These are phyloP conservation scores for Fusarium protoensiforme DNA, from an alignment of 2,329 filamentous ascomycete species.

Conservation along the genomic window DNA sequence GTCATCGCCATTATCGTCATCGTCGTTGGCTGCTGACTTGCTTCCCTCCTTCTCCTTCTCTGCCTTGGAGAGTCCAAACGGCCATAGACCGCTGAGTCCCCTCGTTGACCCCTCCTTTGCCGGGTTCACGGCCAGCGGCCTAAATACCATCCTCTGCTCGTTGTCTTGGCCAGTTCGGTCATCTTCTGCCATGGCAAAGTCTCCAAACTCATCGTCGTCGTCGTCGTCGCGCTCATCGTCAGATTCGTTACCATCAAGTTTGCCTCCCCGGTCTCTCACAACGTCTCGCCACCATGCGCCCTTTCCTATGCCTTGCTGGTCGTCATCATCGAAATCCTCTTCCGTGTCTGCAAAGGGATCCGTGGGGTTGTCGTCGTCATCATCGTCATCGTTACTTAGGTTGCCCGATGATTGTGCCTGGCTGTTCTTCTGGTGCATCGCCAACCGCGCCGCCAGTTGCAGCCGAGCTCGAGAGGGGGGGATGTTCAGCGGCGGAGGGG, in stretches of 20 bases:
- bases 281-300: constrained; percentile 63
- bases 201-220: constrained; percentile 74
- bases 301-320: constrained; percentile 49
- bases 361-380: constrained; percentile 53
- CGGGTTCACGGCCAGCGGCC: constrained; percentile 66
- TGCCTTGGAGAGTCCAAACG: constrained; percentile 60
- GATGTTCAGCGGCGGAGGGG: constrained; percentile 85
- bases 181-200: constrained; percentile 74
- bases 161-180: constrained; percentile 46
- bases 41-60: constrained; percentile 45
- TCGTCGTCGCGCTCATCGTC: constrained; percentile 65
- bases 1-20: constrained; percentile 43
- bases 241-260: constrained; percentile 57
- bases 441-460: constrained; percentile 89
- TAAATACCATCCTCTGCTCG: constrained; percentile 60
- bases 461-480: constrained; percentile 87
- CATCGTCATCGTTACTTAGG: constrained; percentile 50
- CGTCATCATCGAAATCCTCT: constrained; percentile 64
- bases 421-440: constrained; percentile 76
- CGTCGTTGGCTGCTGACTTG: constrained; percentile 30
- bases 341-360: constrained; percentile 62
- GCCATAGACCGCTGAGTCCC: constrained; percentile 66
- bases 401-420: constrained; percentile 59
- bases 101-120: constrained; percentile 51
- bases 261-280: constrained; percentile 52